Conservation (phyloP, 192 early-diverging fungal species). For the Entomortierella parvispora region DNA sequence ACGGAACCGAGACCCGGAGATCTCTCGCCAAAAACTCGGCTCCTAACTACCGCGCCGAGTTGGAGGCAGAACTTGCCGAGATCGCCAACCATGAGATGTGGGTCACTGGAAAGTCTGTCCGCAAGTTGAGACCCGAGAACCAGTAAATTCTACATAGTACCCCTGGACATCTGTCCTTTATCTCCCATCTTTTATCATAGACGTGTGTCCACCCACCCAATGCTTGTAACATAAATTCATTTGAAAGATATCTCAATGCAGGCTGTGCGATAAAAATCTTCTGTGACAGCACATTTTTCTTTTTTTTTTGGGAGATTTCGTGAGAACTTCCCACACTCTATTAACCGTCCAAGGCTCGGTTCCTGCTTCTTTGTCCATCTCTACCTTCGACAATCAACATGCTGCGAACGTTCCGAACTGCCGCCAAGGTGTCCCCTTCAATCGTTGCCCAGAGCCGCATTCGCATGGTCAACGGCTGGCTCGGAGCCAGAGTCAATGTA, state of each 20-base stretch:
- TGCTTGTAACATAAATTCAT: too few relatives aligned
- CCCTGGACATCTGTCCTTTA: not conserved
- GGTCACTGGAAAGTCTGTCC: conserved; percentile 88
- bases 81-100: conserved; percentile 90
- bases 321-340: too few relatives aligned
- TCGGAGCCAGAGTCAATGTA: conserved; percentile 44
- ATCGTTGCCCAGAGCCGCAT: conserved; percentile 40
- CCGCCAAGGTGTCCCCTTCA: conserved; percentile 39
- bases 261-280: too few relatives aligned
- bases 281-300: not conserved
- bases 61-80: conserved; percentile 91
- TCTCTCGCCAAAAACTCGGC: conserved; percentile 89
- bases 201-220: not conserved
- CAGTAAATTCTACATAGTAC: conserved; percentile 12
- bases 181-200: not conserved
- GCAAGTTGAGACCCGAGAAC: conserved; percentile 89
- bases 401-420: conserved; percentile 41
- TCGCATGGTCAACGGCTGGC: conserved; percentile 43
- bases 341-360: too few relatives aligned
- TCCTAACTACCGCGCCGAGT: conserved; percentile 91
- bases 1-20: conserved; percentile 89
- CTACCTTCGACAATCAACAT: conserved; percentile 12
- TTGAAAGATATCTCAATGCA: too few relatives aligned
- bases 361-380: not conserved
- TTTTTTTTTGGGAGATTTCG: too few relatives aligned